A percentile compares a stretch with the other conserved stretches of the same genome.
phyloP scores from a whole-genome alignment of 2,329 filamentous ascomycete genomes.

The Graphiopsis chlorocephala region DNA sequence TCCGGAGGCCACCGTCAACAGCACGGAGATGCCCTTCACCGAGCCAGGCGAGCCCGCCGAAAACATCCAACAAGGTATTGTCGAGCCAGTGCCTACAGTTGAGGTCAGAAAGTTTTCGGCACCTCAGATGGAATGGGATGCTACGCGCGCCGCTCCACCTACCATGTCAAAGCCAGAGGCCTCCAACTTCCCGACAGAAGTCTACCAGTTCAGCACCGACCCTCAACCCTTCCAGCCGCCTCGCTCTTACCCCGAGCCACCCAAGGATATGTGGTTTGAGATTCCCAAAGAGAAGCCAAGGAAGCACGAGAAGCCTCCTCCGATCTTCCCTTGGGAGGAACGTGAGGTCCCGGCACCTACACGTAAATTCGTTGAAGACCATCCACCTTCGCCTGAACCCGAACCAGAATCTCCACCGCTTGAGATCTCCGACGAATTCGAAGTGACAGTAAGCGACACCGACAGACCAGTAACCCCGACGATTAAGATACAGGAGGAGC shows the following conservation, averaged over 20 bases:
- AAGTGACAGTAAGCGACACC: conserved; percentile 24
- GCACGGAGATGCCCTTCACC: conserved; percentile 43
- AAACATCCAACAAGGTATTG: conserved; percentile 42
- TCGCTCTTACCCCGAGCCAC: conserved; percentile 73
- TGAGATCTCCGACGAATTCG: conserved; percentile 28
- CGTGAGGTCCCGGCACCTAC: conserved; percentile 61
- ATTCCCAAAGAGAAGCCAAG: conserved; percentile 61
- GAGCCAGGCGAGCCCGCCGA: conserved; percentile 44
- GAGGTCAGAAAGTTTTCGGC: conserved; percentile 54
- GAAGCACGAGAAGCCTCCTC: conserved; percentile 58
- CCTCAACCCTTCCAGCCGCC: conserved; percentile 74
- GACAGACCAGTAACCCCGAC: conserved; percentile 42
- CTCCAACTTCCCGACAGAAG: conserved; percentile 71
- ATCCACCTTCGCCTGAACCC: conserved; percentile 21
- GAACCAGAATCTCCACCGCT: conserved; percentile 16
- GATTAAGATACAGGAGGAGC: conserved; percentile 47
- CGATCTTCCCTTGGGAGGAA: conserved; percentile 90
- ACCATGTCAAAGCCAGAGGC: conserved; percentile 76
- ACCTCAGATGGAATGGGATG: conserved; percentile 62
- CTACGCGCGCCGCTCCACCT: conserved; percentile 58
- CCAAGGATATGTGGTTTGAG: conserved; percentile 84
- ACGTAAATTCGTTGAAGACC: conserved; percentile 64
- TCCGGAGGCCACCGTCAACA: conserved; percentile 31
- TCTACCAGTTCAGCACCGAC: conserved; percentile 82
- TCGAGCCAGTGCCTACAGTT: conserved; percentile 44